phyloP scores from a whole-genome alignment of 2,329 filamentous ascomycete genomes.

The Paraconiothyrium brasiliense region DNA sequence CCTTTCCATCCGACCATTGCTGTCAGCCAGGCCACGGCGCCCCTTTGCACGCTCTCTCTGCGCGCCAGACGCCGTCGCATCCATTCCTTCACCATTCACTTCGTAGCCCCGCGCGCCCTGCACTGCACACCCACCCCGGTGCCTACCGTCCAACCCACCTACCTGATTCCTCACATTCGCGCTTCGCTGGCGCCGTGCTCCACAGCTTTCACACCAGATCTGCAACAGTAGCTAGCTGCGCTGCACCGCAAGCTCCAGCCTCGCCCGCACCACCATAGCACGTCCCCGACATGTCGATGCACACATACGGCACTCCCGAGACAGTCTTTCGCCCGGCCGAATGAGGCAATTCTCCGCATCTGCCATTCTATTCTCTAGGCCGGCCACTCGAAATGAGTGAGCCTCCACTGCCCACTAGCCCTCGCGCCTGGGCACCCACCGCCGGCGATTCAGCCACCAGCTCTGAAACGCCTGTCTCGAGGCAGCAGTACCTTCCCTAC shows the following conservation, averaged over 20 bases:
- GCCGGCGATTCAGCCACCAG: constrained; percentile 19
- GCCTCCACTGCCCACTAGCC: constrained; percentile 30
- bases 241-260: not conserved
- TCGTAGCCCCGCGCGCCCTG: not conserved
- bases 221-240: constrained; percentile 4
- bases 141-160: not conserved
- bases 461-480: constrained; percentile 26
- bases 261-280: not conserved
- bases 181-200: constrained; percentile 11
- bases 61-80: constrained; percentile 11
- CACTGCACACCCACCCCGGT: not conserved
- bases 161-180: not conserved
- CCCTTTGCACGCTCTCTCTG: not conserved
- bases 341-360: constrained; percentile 33
- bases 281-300: constrained; percentile 34
- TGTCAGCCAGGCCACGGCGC: constrained; percentile 1
- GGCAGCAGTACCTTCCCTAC: constrained; percentile 36
- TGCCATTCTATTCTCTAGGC: constrained; percentile 18
- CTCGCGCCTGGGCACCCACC: constrained; percentile 20
- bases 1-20: constrained; percentile 12
- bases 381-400: constrained; percentile 40
- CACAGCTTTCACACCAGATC: constrained; percentile 2
- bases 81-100: constrained; percentile 8
- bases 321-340: constrained; percentile 36
- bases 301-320: constrained; percentile 28